Conservation (phyloP, 1,284 basidiomycete species). For the Cutaneotrichosporon mucoides region DNA sequence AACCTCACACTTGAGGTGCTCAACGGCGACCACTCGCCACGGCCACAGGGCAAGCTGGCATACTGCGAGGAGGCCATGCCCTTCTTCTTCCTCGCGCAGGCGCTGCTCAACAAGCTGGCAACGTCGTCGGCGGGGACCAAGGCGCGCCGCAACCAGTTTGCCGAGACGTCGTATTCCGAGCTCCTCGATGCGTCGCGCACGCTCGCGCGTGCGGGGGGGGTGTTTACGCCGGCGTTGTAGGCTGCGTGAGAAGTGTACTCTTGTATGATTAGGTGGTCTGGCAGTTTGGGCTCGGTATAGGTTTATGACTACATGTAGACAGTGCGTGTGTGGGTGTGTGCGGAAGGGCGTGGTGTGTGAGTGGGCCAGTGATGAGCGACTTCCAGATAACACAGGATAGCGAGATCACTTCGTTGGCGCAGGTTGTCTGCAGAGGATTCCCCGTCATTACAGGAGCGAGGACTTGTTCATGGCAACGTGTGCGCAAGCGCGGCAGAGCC, state of each 20-base stretch:
- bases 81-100: conserved; percentile 50
- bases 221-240: neutral
- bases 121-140: conserved; percentile 7
- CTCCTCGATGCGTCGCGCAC: conserved; percentile 44
- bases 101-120: conserved; percentile 41
- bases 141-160: conserved; percentile 38
- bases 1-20: neutral
- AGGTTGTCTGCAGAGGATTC: no score
- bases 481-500: no score
- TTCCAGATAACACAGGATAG: no score
- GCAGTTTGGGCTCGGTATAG: neutral
- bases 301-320: neutral
- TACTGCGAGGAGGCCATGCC: conserved; percentile 51
- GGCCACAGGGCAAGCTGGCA: conserved; percentile 17
- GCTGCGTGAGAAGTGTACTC: neutral
- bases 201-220: conserved; percentile 27
- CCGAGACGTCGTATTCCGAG: conserved; percentile 36
- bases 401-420: no score
- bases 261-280: conserved; percentile 1
- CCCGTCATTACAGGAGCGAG: no score
- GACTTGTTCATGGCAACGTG: no score
- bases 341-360: no score
- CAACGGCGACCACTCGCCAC: conserved; percentile 1
- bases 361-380: no score
- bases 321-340: neutral